Conservation (phyloP, 352 stramenopile species). For the Thalassiosira mediterranea region DNA sequence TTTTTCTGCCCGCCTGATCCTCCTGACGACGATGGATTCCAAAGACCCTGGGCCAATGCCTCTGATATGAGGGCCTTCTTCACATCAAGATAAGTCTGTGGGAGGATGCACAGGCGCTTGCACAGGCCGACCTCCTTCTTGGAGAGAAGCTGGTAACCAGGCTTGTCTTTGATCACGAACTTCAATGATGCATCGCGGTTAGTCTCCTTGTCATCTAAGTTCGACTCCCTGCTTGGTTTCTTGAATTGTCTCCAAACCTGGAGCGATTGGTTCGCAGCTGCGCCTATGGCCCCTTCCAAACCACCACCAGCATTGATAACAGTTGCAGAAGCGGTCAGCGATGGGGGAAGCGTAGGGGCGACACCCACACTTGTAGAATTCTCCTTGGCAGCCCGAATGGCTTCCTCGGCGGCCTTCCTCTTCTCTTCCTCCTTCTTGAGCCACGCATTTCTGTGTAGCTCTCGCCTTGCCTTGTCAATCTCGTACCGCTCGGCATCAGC, state of each 20-base stretch:
- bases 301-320: neutral
- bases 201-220: slow-evolving; percentile 8
- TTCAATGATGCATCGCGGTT: slow-evolving; percentile 6
- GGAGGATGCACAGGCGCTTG: slow-evolving; percentile 89
- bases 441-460: slow-evolving; percentile 90
- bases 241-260: slow-evolving; percentile 53
- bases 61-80: slow-evolving; percentile 92
- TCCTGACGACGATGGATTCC: slow-evolving; percentile 85
- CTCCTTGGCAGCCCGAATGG: slow-evolving; percentile 35
- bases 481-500: slow-evolving; percentile 94
- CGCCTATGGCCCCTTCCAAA: slow-evolving; percentile 44
- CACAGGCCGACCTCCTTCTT: slow-evolving; percentile 91
- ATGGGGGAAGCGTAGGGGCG: slow-evolving; percentile 8
- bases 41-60: slow-evolving; percentile 64
- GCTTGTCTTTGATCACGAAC: slow-evolving; percentile 86
- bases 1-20: slow-evolving; percentile 85
- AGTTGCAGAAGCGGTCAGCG: too few relatives aligned
- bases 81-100: slow-evolving; percentile 93
- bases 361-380: slow-evolving; percentile 17
- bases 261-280: slow-evolving; percentile 48
- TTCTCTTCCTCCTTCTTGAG: slow-evolving; percentile 78
- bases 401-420: slow-evolving; percentile 44
- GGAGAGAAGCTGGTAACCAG: slow-evolving; percentile 88
- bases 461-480: slow-evolving; percentile 91
- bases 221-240: slow-evolving; percentile 20